phyloP scores from a whole-genome alignment of 1,284 basidiomycete genomes.

The Ceratorhiza oryzae-sativae region DNA sequence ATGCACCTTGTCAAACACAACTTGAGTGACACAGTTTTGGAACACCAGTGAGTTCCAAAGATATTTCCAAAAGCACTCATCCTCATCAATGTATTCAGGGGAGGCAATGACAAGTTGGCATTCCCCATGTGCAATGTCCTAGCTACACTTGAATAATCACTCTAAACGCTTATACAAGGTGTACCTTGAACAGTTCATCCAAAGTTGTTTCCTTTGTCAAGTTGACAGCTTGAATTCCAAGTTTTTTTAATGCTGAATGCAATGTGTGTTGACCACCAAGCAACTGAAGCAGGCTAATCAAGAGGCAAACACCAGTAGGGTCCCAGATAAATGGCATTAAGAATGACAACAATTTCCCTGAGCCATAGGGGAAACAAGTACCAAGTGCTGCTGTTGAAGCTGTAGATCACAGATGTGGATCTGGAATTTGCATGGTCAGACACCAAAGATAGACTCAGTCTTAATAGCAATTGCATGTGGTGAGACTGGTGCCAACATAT shows the following conservation, averaged over 20 bases:
- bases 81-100: conserved; percentile 12
- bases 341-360: neutral
- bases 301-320: neutral
- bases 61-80: neutral
- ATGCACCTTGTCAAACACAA: conserved; percentile 6
- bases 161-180: no score
- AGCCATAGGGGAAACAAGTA: neutral
- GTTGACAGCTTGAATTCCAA: conserved; percentile 6
- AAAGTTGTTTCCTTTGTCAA: conserved; percentile 2
- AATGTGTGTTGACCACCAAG: conserved; percentile 10
- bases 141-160: neutral
- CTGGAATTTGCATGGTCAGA: neutral
- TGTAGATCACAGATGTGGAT: neutral
- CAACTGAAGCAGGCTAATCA: conserved; percentile 6
- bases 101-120: conserved; percentile 13
- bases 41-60: neutral
- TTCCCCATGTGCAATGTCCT: neutral
- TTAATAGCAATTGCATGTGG: no score
- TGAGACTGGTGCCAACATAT: no score
- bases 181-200: neutral
- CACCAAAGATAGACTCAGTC: no score
- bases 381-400: neutral
- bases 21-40: neutral
- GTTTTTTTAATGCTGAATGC: neutral
- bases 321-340: conserved; percentile 17